Conservation (phyloP, 2,329 filamentous ascomycete species). For the Reticulascus tulasneorum region DNA sequence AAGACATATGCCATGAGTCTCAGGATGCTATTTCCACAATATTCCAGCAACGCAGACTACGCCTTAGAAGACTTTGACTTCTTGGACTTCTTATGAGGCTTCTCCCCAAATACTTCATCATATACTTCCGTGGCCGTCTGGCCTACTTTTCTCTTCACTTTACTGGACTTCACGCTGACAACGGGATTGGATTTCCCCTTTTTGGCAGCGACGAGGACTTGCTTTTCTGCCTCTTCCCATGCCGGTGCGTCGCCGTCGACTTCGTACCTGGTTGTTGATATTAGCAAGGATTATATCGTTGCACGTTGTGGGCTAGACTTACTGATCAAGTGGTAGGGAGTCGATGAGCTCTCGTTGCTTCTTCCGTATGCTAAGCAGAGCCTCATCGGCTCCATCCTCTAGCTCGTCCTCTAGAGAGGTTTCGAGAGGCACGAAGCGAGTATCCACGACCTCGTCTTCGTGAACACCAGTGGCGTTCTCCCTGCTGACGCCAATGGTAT, state of each 20-base stretch:
- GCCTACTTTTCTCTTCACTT: constrained; percentile 70
- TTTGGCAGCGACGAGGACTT: constrained; percentile 57
- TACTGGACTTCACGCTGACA: constrained; percentile 78
- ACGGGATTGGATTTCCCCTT: constrained; percentile 55
- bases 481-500: constrained; percentile 54
- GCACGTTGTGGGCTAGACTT: constrained; percentile 31
- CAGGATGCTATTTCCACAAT: no score
- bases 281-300: constrained; percentile 2
- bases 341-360: constrained; percentile 88
- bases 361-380: constrained; percentile 64
- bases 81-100: constrained; percentile 55
- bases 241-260: constrained; percentile 58
- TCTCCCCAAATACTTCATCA: constrained; percentile 54
- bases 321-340: constrained; percentile 83
- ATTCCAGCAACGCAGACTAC: no score
- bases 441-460: constrained; percentile 63
- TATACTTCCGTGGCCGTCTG: constrained; percentile 58
- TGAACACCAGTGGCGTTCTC: constrained; percentile 61
- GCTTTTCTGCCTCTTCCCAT: constrained; percentile 71
- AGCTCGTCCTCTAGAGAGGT: constrained; percentile 75
- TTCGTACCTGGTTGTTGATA: constrained; percentile 49
- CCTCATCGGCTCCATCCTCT: constrained; percentile 75
- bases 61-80: constrained; percentile 30
- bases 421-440: constrained; percentile 67
- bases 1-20: no score